Base-by-base conservation (phyloP, 495 filamentous ascomycete species). In the Thermothielavioides terrestris region DNA sequence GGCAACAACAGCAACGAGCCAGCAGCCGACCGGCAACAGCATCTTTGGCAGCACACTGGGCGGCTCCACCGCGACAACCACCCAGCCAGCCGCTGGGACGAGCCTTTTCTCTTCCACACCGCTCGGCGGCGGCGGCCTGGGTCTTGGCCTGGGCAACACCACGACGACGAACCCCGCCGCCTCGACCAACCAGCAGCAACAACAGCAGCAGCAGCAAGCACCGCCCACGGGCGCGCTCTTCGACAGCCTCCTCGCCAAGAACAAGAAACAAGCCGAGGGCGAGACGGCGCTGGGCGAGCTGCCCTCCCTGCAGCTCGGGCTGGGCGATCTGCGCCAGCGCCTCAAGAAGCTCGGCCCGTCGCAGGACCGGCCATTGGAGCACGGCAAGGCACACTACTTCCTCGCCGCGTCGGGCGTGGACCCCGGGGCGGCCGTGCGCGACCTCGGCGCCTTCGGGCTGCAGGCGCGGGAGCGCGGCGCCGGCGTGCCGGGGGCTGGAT, bases 351-450 rank as follows among this genome's bases (percentile, higher is more conserved):
- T 96, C 15, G 87, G 85, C 26, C 66, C 73, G n/a, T 60, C 76
- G 56, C 58, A 71, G 61, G 59, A 71, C 60, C 67, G 66, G 36
- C 63, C 72, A 7, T 52, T 73, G 10, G 76, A 81, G 26, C 54
- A 52, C 52, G 83, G 79, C 46, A 88, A 81, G 62, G 87, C 86
- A 43, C 88, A 90, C 55, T 94, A 90, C 68, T 76, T 96, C 36
- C 82, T 96, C 30, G 86, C 88, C 28, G 88, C 85, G 14, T 95
- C 89, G n/a, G 89, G 89, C 10, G 79, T 94, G 14, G 83, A 86
- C 46, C 83, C 86, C 8, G 85, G 84, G 2, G 75, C 82, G 46
- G 82, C 89, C 5, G 75, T 90, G 18, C 80, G 83, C 53, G 89
- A 94, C 62, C 77, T 95, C 18, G 83, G 84, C 57, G 67, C 59